These are phyloP conservation scores for Lactifluus subvellereus DNA, from an alignment of 768 basidiomycete species.

Conservation along the genomic window DNA sequence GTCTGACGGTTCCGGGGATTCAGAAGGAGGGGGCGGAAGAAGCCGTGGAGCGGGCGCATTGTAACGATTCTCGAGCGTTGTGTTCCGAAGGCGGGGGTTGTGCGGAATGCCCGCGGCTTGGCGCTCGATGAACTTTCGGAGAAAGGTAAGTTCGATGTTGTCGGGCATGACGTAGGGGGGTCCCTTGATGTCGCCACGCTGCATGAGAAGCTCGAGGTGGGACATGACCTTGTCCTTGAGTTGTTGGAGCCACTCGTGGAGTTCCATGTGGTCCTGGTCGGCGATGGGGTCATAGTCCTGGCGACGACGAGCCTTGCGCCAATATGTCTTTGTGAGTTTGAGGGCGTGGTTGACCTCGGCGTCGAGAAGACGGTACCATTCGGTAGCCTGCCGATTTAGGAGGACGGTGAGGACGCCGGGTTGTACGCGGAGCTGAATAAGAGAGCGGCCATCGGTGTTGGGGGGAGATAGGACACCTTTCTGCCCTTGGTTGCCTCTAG, in stretches of 20 bases:
- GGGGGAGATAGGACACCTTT: conserved; percentile 70
- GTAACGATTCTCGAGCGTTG: conserved; percentile 19
- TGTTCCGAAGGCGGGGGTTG: conserved; percentile 64
- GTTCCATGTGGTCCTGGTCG: conserved; percentile 85
- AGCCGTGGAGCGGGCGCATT: conserved; percentile 7
- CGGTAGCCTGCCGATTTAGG: conserved; percentile 69
- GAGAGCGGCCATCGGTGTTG: conserved; percentile 67
- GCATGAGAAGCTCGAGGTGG: conserved; percentile 80
- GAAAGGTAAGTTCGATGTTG: conserved; percentile 68
- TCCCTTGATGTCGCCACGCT: conserved; percentile 80
- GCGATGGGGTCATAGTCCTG: conserved; percentile 82
- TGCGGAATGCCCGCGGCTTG: conserved; percentile 71
- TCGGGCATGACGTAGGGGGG: conserved; percentile 80
- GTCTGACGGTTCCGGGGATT: conserved; percentile 23
- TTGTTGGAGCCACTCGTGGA: conserved; percentile 84
- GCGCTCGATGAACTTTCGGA: conserved; percentile 77
- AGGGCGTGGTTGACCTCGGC: conserved; percentile 73
- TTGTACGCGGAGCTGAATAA: conserved; percentile 77
- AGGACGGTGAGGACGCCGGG: conserved; percentile 75
- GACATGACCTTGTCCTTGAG: conserved; percentile 88
- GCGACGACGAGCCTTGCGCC: conserved; percentile 68
- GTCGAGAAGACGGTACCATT: conserved; percentile 78
- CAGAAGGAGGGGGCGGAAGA: conserved; percentile 10
- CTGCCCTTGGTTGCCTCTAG: conserved; percentile 80
- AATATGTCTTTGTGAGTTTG: conserved; percentile 81